These are phyloP conservation scores for Mallotus japonicus DNA, from an alignment of 441 rosid genomes.

Conservation along the genomic window DNA sequence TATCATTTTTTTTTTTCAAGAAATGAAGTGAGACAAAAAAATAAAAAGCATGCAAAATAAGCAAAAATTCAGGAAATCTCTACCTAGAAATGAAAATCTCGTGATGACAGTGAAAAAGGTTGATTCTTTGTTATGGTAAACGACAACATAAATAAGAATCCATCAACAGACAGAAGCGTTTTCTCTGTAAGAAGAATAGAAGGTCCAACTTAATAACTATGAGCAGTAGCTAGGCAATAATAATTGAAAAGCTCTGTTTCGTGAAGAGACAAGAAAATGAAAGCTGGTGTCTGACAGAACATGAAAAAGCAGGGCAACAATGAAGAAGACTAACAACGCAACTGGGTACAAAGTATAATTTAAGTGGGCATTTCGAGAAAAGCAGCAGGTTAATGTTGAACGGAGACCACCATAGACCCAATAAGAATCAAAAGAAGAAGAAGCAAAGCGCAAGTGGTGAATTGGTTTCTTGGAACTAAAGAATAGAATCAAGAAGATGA, in stretches of 20 bases:
- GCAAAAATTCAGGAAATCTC: neutral
- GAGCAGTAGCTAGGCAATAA: neutral
- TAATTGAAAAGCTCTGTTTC: neutral
- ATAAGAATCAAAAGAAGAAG: neutral
- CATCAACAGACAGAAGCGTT: neutral
- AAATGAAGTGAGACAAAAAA: neutral
- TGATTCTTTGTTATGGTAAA: neutral
- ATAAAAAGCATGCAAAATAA: neutral
- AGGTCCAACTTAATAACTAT: neutral
- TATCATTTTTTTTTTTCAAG: no score
- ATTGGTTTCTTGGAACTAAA: neutral
- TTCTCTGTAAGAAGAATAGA: neutral
- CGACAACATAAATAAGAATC: slow-evolving; percentile 4
- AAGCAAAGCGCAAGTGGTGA: neutral
- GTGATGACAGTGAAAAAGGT: neutral
- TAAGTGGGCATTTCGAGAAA: neutral
- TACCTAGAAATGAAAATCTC: slow-evolving; percentile 22
- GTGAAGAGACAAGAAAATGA: neutral
- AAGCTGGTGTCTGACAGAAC: neutral
- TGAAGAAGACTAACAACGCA: neutral
- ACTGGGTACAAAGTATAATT: neutral
- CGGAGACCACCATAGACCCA: no score
- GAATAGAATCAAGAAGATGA: neutral
- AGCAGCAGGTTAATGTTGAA: neutral
- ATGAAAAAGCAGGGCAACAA: neutral